Evolutionary conservation across 306 rosid genomes (phyloP).

Genomic region (Trifolium repens): DNA sequence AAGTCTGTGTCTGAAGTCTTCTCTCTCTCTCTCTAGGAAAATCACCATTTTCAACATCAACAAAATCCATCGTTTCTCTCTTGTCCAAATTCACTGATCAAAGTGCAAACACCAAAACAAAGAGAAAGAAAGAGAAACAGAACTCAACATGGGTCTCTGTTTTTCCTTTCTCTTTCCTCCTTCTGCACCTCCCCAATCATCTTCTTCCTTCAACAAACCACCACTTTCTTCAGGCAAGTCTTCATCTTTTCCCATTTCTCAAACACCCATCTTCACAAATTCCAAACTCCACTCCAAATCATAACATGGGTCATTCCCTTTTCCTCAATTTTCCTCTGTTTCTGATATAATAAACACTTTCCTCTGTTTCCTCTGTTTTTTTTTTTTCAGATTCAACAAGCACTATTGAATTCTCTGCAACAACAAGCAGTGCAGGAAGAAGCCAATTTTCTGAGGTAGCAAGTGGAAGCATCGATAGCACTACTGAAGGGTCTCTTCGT

Average conservation of each 20-base stretch:
- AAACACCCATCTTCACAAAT: background rate
- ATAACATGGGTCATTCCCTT: constrained; percentile 32
- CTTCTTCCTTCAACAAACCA: constrained; percentile 36
- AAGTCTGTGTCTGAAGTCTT: background rate
- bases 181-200: constrained; percentile 6
- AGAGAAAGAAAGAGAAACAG: background rate
- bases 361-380: background rate
- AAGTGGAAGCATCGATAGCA: constrained; percentile 46
- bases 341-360: background rate
- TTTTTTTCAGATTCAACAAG: constrained; percentile 54
- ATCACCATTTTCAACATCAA: constrained; percentile 16
- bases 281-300: background rate
- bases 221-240: constrained; percentile 54
- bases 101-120: background rate
- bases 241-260: constrained; percentile 6
- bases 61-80: background rate
- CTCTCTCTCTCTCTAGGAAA: background rate
- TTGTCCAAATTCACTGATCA: background rate
- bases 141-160: constrained; percentile 67
- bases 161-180: constrained; percentile 43
- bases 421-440: constrained; percentile 59
- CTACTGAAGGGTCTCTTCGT: constrained; percentile 5
- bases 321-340: background rate
- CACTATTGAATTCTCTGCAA: constrained; percentile 45
- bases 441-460: constrained; percentile 67